phyloP scores from a whole-genome alignment of 495 filamentous ascomycete species.

The Tuber melanosporum region DNA sequence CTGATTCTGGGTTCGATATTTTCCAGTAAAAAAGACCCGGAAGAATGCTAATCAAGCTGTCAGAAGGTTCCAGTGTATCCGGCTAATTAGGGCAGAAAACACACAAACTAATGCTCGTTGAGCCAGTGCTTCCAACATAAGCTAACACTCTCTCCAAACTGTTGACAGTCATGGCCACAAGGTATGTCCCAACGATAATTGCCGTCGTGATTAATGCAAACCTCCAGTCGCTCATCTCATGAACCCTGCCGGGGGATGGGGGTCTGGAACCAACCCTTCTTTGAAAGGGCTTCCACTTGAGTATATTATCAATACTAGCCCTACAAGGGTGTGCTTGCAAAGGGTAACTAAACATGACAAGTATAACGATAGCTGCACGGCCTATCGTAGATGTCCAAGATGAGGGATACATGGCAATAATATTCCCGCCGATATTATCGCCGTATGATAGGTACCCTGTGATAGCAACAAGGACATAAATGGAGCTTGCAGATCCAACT shows the following conservation, averaged over 20 bases:
- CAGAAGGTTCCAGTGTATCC: neutral
- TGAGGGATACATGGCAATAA: slow-evolving; percentile 82
- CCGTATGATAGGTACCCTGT: slow-evolving; percentile 95
- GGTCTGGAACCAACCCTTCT: slow-evolving; percentile 38
- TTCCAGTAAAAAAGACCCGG: slow-evolving; percentile 98
- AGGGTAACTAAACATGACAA: slow-evolving; percentile 95
- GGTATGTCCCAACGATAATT: slow-evolving; percentile 76
- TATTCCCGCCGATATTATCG: slow-evolving; percentile 77
- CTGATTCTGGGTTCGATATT: slow-evolving; percentile 78
- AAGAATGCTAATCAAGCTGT: slow-evolving; percentile 53
- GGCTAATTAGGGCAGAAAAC: neutral
- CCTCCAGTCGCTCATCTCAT: slow-evolving; percentile 70
- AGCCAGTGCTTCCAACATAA: slow-evolving; percentile 91
- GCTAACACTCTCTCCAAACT: slow-evolving; percentile 85
- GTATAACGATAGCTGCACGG: slow-evolving; percentile 87
- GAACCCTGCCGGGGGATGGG: slow-evolving; percentile 35
- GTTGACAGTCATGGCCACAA: slow-evolving; percentile 81
- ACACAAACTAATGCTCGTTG: slow-evolving; percentile 81
- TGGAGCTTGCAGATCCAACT: slow-evolving; percentile 68
- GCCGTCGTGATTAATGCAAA: slow-evolving; percentile 84
- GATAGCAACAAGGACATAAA: slow-evolving; percentile 87
- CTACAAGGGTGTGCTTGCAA: slow-evolving; percentile 92
- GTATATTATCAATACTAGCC: slow-evolving; percentile 82
- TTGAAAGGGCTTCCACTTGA: slow-evolving; percentile 76
- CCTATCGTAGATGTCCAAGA: slow-evolving; percentile 83